Base-by-base conservation (phyloP, 148 eudicot genomes). In the Spergularia marina region DNA sequence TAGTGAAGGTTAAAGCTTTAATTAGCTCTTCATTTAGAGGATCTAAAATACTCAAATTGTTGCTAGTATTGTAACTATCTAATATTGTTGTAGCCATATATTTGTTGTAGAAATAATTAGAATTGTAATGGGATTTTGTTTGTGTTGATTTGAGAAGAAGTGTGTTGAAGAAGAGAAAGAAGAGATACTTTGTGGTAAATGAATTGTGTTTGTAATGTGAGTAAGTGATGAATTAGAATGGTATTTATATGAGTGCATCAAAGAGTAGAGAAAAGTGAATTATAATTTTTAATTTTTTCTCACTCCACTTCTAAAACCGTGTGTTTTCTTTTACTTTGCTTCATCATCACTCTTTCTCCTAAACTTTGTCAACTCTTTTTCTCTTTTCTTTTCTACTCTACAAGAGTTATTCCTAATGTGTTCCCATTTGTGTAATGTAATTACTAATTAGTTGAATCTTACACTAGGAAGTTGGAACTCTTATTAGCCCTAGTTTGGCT, bases 241-340 rank as follows among this genome's bases (percentile, higher is more conserved):
- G 65, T 52, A 59, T 75, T 70, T 80, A 80, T 80, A 75, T 54
- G 41, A 53, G 41, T 49, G 52, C 8, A 18, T 49, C 41, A n/a
- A n/a, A 44, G 9, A 9, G 30, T n/a, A 41, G 4, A 64, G 62
- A 12, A 63, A 12, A 30, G 66, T 9, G 11, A 25, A 23, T n/a
- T 23, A 3, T 60, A 21, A 4, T 59, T 30, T 30, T 30, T 30
- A 30, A 30, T 30, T 30, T 30, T 30, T 30, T 61, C 10, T 21
- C 14, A 23, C 3, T 15, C 1, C 2, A 30, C 12, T 72, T 21
- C 17, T 51, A 59, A 54, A 60, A 63, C 23, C 25, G 60, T 74
- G 63, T 39, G 51, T 58, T 67, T 34, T 61, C 53, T 70, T 58
- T 71, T 72, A 66, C 76, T 76, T 81, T 76, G 66, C 79, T 81